Evolutionary conservation across 2,329 filamentous ascomycete genomes (phyloP).

Genomic region (Canariomyces notabilis): DNA sequence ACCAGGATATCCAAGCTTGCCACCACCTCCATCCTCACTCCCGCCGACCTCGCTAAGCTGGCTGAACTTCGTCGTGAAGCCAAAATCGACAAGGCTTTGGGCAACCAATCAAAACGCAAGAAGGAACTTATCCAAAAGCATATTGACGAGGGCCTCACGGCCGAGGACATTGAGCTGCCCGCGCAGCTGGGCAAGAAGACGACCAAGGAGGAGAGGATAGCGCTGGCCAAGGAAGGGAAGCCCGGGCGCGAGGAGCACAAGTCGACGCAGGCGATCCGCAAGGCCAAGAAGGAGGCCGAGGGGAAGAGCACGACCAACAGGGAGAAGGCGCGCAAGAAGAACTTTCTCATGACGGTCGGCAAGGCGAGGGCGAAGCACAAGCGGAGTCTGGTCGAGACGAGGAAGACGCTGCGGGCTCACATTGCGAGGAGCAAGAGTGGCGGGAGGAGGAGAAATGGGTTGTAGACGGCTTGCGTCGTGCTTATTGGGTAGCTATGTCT

Average conservation of each 20-base stretch:
- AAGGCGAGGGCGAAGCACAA: conserved; percentile 96
- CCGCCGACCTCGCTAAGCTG: conserved; percentile 91
- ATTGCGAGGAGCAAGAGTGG: conserved; percentile 78
- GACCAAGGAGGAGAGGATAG: conserved; percentile 85
- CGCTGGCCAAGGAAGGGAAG: conserved; percentile 76
- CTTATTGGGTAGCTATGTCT: no score
- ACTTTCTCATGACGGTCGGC: conserved; percentile 95
- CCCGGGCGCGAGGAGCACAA: conserved; percentile 75
- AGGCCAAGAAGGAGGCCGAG: conserved; percentile 79
- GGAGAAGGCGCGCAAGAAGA: conserved; percentile 96
- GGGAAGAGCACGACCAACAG: conserved; percentile 97
- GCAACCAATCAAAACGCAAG: conserved; percentile 41
- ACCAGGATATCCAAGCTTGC: conserved; percentile 66
- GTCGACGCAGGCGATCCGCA: conserved; percentile 75
- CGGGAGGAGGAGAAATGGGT: conserved; percentile 69
- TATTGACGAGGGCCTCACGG: conserved; percentile 82
- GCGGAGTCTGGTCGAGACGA: conserved; percentile 82
- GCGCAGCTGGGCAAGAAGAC: conserved; percentile 74
- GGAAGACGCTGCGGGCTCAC: conserved; percentile 74
- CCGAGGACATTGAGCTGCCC: conserved; percentile 85
- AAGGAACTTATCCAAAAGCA: conserved; percentile 56
- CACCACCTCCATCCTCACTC: conserved; percentile 91
- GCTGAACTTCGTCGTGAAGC: conserved; percentile 76
- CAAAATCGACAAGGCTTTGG: conserved; percentile 61
- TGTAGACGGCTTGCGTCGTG: no score